A percentile compares a stretch with the other conserved stretches of the same genome.
Evolutionary conservation across 2,329 filamentous ascomycete genomes (phyloP).

Genomic region (Alternaria burnsii): DNA sequence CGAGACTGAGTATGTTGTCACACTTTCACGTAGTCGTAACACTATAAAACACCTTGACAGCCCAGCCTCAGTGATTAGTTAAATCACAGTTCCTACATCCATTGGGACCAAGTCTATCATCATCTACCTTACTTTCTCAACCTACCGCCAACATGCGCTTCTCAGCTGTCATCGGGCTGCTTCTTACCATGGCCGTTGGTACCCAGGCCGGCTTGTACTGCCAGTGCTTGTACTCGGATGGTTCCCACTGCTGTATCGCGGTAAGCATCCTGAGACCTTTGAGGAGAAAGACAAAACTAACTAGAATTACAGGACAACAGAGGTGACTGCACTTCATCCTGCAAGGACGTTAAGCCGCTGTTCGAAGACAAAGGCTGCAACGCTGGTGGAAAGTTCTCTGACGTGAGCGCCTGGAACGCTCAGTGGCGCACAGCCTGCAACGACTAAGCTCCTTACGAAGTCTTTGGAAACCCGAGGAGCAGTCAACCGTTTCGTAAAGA

Average conservation of each 20-base stretch:
- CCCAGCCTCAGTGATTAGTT: background rate
- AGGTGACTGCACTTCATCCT: background rate
- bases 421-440: constrained; percentile 1
- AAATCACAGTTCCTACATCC: background rate
- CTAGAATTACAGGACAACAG: background rate
- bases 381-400: constrained; percentile 1
- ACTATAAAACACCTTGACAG: background rate
- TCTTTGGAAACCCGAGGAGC: background rate
- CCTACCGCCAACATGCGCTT: background rate
- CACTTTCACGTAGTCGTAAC: background rate
- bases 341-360: background rate
- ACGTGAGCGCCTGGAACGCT: constrained; percentile 2
- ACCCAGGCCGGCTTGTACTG: background rate
- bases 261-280: background rate
- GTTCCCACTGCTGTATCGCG: constrained; percentile 3
- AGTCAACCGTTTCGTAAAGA: background rate
- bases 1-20: no score
- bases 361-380: background rate
- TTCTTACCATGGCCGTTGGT: constrained; percentile 5
- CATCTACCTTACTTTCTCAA: background rate
- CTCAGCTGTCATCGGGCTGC: background rate
- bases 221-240: constrained; percentile 1
- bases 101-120: background rate
- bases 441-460: background rate
- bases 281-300: background rate